phyloP scores from a whole-genome alignment of 148 eudicot genomes.

The Camellia lanceoleosa region DNA sequence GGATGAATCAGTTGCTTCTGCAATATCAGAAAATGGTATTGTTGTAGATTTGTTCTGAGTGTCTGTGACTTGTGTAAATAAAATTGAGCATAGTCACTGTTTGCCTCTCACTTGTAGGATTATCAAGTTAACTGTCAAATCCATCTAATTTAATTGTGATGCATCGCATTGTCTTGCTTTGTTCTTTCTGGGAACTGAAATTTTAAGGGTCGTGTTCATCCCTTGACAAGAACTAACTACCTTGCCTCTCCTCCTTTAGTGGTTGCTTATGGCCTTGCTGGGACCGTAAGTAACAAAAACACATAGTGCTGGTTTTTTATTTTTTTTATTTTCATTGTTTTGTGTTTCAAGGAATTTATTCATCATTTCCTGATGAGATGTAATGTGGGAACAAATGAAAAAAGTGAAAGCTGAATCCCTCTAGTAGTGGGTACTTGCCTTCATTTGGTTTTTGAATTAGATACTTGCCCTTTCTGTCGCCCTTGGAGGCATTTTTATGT shows the following conservation, averaged over 20 bases:
- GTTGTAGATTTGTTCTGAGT: background rate
- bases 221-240: constrained; percentile 61
- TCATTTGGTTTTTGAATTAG: no score
- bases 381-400: no score
- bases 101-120: background rate
- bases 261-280: constrained; percentile 67
- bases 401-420: no score
- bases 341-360: background rate
- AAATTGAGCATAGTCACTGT: background rate
- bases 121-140: background rate
- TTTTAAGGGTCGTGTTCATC: constrained; percentile 60
- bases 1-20: constrained; percentile 58
- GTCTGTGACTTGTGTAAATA: background rate
- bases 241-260: constrained; percentile 66
- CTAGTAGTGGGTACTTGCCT: no score
- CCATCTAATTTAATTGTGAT: constrained; percentile 8
- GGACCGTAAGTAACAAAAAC: constrained; percentile 36
- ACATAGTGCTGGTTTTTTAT: background rate
- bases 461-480: no score
- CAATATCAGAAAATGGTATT: constrained; percentile 51
- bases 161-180: no score
- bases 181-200: constrained; percentile 61
- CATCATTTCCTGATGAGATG: no score
- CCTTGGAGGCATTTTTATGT: no score
- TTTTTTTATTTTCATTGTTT: background rate